Percentiles rank a stretch among this genome's conserved stretches.
These are phyloP conservation scores for Syncephalastrum contaminatum DNA, from an alignment of 371 early-diverging fungal genomes.

Conservation along the genomic window DNA sequence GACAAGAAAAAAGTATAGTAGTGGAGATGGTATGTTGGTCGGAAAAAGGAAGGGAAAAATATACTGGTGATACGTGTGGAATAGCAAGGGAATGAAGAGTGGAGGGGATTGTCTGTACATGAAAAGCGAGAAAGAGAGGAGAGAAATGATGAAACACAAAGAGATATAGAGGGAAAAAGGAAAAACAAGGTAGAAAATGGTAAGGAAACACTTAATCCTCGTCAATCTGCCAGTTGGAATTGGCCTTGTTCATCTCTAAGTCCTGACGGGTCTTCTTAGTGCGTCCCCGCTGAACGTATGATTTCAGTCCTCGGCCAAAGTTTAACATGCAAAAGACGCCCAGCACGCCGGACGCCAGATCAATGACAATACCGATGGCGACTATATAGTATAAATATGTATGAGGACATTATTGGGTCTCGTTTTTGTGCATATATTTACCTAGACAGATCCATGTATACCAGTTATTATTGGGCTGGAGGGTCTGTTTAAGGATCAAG, in stretches of 20 bases:
- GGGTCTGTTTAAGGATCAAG: conserved; percentile 36
- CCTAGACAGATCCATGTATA: conserved; percentile 48
- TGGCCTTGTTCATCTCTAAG: conserved; percentile 34
- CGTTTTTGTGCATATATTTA: conserved; percentile 10
- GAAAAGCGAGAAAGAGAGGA: conserved; percentile 6
- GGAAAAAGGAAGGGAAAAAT: no score
- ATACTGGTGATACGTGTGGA: no score
- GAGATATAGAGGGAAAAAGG: no score
- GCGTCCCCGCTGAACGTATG: conserved; percentile 32
- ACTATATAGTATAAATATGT: no score
- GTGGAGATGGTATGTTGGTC: no score
- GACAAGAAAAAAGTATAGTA: no score
- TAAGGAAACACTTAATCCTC: conserved; percentile 20
- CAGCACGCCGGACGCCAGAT: conserved; percentile 20
- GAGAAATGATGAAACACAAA: not conserved
- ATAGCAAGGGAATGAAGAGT: no score
- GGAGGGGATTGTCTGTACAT: no score
- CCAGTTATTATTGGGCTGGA: conserved; percentile 45
- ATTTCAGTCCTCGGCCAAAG: conserved; percentile 37
- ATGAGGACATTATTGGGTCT: not conserved
- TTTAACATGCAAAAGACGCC: conserved; percentile 32
- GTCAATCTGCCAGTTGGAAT: conserved; percentile 42
- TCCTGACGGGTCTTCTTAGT: conserved; percentile 25
- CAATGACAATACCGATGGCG: conserved; percentile 24
- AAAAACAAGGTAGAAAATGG: no score